Percentiles rank a stretch among this genome's conserved stretches.
phyloP scores from a whole-genome alignment of 306 rosid species.

The Gastrolobium bilobum region DNA sequence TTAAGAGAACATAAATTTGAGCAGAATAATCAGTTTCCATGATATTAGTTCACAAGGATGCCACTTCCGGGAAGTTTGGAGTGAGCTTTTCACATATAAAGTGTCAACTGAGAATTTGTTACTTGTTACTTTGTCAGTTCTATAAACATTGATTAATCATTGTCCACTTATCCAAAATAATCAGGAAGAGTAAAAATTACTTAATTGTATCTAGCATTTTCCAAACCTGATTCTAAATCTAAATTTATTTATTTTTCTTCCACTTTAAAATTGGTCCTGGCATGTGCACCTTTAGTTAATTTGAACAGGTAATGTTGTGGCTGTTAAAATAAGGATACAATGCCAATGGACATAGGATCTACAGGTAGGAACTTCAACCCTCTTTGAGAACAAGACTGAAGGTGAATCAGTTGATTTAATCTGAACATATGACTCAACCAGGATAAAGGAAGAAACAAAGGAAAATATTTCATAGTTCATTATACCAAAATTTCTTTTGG shows the following conservation, averaged over 20 bases:
- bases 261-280: not conserved
- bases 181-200: not conserved
- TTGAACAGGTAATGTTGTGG: not conserved
- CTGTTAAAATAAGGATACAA: not conserved
- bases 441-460: slow-evolving; percentile 1
- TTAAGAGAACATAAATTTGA: not conserved
- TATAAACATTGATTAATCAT: slow-evolving; percentile 19
- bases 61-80: not conserved
- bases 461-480: not conserved
- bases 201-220: not conserved
- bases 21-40: not conserved
- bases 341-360: not conserved
- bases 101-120: not conserved
- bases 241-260: not conserved
- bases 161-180: not conserved
- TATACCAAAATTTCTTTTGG: not conserved
- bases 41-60: not conserved
- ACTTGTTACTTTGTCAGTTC: not conserved
- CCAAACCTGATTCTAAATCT: not conserved
- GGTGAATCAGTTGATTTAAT: not conserved
- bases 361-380: not conserved
- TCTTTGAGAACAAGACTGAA: not conserved
- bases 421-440: not conserved
- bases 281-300: not conserved
- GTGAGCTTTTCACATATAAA: not conserved